phyloP scores from a whole-genome alignment of 2,329 filamentous ascomycete species.

The Penicillium sp. region DNA sequence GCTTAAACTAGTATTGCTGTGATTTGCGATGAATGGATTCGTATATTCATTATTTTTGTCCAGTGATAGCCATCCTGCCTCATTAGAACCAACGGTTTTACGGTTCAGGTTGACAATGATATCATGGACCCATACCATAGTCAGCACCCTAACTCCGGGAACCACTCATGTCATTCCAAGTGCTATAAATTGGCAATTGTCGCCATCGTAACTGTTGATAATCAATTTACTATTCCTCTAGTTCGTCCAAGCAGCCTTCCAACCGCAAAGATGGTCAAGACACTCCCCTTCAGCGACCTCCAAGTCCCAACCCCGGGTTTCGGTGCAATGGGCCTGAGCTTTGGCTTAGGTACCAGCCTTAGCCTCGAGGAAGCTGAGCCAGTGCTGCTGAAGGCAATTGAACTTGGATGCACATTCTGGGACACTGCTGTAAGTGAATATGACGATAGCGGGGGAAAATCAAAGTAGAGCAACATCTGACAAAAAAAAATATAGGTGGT shows the following conservation, averaged over 20 bases:
- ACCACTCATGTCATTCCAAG: no score
- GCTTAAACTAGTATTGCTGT: no score
- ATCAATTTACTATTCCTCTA: neutral
- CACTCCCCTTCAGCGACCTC: constrained; percentile 41
- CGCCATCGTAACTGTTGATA: neutral
- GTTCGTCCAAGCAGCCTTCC: neutral
- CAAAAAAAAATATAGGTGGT: constrained; percentile 43
- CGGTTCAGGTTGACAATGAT: no score
- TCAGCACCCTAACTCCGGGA: no score
- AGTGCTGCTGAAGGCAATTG: constrained; percentile 51
- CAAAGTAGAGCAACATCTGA: neutral
- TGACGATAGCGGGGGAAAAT: neutral
- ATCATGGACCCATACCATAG: no score
- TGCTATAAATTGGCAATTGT: neutral
- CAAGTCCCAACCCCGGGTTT: constrained; percentile 48
- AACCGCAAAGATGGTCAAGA: constrained; percentile 39
- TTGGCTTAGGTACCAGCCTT: constrained; percentile 45
- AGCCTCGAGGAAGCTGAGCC: constrained; percentile 49
- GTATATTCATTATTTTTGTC: no score
- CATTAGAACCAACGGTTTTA: no score
- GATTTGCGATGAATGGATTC: no score
- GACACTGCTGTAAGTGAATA: constrained; percentile 43
- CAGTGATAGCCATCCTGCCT: no score
- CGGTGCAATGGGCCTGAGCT: constrained; percentile 53
- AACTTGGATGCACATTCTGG: constrained; percentile 50